Percentiles rank a stretch among this genome's conserved stretches.
phyloP scores from a whole-genome alignment of 108 stramenopile genomes.

The Cyclotella atomus region DNA sequence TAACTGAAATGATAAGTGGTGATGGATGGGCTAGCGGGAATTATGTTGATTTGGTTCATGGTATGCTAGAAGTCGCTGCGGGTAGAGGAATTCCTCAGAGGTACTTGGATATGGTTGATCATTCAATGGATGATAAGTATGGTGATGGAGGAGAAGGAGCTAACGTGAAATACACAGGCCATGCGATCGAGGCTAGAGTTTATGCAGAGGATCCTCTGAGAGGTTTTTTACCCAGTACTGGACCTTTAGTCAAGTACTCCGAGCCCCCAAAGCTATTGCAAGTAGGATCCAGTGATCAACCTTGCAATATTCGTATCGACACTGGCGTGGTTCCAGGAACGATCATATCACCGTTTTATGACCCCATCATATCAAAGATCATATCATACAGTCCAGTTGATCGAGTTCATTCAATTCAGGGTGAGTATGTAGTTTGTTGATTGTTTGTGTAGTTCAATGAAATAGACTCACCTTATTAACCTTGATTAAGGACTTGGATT shows the following conservation, averaged over 20 bases:
- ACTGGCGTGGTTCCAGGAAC: slow-evolving; percentile 89
- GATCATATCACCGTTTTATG: slow-evolving; percentile 91
- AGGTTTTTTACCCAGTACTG: slow-evolving; percentile 93
- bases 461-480: background rate
- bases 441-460: background rate
- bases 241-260: slow-evolving; percentile 69
- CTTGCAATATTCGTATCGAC: slow-evolving; percentile 84
- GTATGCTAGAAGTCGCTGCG: slow-evolving; percentile 90
- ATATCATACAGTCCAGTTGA: slow-evolving; percentile 64
- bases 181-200: slow-evolving; percentile 90
- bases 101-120: slow-evolving; percentile 60
- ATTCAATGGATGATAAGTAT: slow-evolving; percentile 19
- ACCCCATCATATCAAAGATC: slow-evolving; percentile 97
- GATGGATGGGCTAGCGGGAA: slow-evolving; percentile 35
- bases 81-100: slow-evolving; percentile 64
- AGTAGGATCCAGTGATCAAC: slow-evolving; percentile 17
- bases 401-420: slow-evolving; percentile 73
- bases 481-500: slow-evolving; percentile 51
- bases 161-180: slow-evolving; percentile 68
- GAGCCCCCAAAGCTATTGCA: slow-evolving; percentile 54
- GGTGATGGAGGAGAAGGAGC: slow-evolving; percentile 44
- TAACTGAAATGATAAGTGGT: slow-evolving; percentile 90
- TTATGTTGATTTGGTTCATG: slow-evolving; percentile 89
- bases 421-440: background rate
- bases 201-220: slow-evolving; percentile 98